Evolutionary conservation across 2,329 filamentous ascomycete genomes (phyloP), one percentile per base, ranked within the genome.

Genomic region (Fusarium acutatum): DNA sequence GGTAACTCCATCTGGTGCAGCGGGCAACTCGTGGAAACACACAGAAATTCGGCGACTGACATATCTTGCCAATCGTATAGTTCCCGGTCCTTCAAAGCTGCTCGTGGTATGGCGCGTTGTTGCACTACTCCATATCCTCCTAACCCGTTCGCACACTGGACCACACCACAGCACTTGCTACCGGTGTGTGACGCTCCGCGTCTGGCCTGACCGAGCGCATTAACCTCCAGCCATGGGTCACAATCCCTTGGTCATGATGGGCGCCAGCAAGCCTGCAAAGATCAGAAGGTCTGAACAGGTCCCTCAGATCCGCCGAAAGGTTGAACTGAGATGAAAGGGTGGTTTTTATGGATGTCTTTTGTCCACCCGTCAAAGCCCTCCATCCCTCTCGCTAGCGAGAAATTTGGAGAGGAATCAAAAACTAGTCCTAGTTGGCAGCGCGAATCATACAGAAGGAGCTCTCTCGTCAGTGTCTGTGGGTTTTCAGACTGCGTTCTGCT

Each of bases 321-420:
- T 77, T 60, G 66, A 64, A 68, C 63, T 72, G 85, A 88, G 89
- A 91, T 80, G 88, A 89, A 53, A 89, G 86, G 85, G 90, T 94
- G 94, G 90, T 90, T 97, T 98, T 98, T 97, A 88, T 87, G 88
- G 94, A 97, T 92, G 94, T 95, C 84, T 90, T 97, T 98, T 97
- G 94, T 93, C 89, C 94, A 94, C 88, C 91, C 87, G 85, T 79
- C 80, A 84, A 86, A 83, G 91, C 92, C 92, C 90, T 91, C 89
- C 89, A 83, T 81, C 26, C 78, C 80, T 78, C 79, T 80, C 80
- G 77, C 61, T 56, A 77, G 60, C 50, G 71, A 76, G 78, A 78
- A 38, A 72, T 80, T 79, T 79, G 90, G 90, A 91, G 92, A 91
- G 93, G 92, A 95, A 93, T 86, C 92, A 97, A 97, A 98, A 95